Conservation (phyloP, 129 eudicot species). For the Helianthus annuus region DNA sequence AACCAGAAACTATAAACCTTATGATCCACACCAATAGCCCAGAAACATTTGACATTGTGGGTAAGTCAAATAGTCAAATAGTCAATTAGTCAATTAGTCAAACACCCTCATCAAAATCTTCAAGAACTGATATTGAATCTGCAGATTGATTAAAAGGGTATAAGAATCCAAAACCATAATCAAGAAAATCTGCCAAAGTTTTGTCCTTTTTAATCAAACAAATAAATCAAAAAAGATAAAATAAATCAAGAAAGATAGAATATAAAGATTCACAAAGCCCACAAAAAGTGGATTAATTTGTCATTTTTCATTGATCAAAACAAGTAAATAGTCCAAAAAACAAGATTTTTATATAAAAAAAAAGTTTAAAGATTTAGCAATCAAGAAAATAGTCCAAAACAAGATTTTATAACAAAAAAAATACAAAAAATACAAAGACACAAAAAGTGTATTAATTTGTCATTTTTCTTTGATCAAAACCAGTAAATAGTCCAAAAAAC, state of each 20-base stretch:
- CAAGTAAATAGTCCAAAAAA: constrained; percentile 33
- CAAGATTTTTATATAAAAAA: constrained; percentile 6
- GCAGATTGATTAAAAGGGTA: constrained; percentile 24
- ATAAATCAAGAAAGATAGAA: constrained; percentile 9
- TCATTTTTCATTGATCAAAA: constrained; percentile 34
- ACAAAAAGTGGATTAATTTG: constrained; percentile 24
- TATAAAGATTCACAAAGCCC: constrained; percentile 26
- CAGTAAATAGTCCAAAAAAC: no score
- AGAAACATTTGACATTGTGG: constrained; percentile 42
- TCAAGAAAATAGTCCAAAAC: not conserved
- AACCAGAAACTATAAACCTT: constrained; percentile 32
- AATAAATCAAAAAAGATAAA: constrained; percentile 11
- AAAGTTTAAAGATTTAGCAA: constrained; percentile 10
- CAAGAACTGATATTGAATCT: constrained; percentile 18
- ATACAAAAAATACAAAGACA: not conserved
- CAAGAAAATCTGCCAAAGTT: constrained; percentile 18
- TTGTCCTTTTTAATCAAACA: constrained; percentile 28
- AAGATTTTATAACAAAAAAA: constrained; percentile 14
- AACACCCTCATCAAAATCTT: constrained; percentile 7
- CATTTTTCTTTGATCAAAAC: no score
- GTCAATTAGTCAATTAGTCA: constrained; percentile 1
- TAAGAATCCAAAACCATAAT: constrained; percentile 11
- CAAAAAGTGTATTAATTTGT: no score
- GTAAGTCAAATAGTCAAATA: constrained; percentile 17
- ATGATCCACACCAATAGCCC: constrained; percentile 31